A percentile compares a stretch with the other conserved stretches of the same genome.
These are phyloP conservation scores for Cutaneotrichosporon sp. DNA, from an alignment of 1,284 basidiomycete species.

Conservation along the genomic window DNA sequence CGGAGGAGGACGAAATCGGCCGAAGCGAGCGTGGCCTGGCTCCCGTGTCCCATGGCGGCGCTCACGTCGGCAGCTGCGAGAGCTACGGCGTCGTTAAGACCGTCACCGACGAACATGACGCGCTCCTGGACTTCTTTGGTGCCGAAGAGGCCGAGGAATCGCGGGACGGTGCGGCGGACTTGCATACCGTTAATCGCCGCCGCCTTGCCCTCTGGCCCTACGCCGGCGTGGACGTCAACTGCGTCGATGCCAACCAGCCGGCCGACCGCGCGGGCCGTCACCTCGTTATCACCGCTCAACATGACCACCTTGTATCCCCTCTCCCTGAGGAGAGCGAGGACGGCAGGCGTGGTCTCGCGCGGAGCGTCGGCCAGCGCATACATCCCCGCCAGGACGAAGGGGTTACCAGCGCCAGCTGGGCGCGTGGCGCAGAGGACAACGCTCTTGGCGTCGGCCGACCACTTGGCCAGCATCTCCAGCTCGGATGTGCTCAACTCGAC, in stretches of 20 bases:
- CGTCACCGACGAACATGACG: slow-evolving; percentile 97
- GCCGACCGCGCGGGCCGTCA: slow-evolving; percentile 80
- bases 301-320: slow-evolving; percentile 89
- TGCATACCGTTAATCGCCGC: slow-evolving; percentile 19
- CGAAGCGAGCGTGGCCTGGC: slow-evolving; percentile 94
- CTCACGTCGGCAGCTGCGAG: slow-evolving; percentile 92
- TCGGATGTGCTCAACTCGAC: slow-evolving; percentile 38
- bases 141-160: background rate
- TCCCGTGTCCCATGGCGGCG: slow-evolving; percentile 93
- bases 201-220: slow-evolving; percentile 92
- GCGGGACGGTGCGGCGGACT: background rate
- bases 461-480: slow-evolving; percentile 59
- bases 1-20: slow-evolving; percentile 97
- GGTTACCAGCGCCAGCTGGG: slow-evolving; percentile 31
- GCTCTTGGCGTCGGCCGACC: slow-evolving; percentile 70
- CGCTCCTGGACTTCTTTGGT: background rate
- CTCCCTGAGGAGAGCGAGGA: slow-evolving; percentile 69
- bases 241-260: slow-evolving; percentile 76
- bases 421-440: slow-evolving; percentile 76
- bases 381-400: slow-evolving; percentile 18
- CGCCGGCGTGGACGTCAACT: slow-evolving; percentile 77
- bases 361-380: slow-evolving; percentile 80
- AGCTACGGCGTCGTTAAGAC: slow-evolving; percentile 97
- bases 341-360: slow-evolving; percentile 74
- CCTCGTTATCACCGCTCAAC: slow-evolving; percentile 84